Evolutionary conservation across 2,329 filamentous ascomycete species (phyloP).

Genomic region (Fusarium sororula): DNA sequence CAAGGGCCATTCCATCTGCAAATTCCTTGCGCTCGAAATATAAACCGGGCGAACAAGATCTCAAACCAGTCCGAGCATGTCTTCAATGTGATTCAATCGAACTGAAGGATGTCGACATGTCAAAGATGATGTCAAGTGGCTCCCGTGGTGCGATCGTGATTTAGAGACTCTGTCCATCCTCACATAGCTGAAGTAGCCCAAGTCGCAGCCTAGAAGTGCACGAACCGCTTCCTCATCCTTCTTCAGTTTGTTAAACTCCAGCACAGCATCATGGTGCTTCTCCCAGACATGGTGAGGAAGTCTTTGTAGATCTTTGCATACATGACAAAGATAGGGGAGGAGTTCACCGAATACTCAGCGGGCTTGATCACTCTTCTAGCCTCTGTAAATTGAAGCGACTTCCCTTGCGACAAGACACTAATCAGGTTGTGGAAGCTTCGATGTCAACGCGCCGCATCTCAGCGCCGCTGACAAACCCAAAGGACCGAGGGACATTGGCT

Average conservation of each 20-base stretch:
- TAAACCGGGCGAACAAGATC: neutral
- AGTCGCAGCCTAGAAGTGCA: neutral
- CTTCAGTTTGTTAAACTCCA: neutral
- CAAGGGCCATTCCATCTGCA: neutral
- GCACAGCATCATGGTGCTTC: neutral
- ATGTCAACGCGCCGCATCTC: neutral
- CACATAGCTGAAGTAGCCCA: neutral
- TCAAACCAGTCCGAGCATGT: accelerated
- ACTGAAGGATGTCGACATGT: neutral
- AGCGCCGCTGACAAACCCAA: neutral
- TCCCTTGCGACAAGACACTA: neutral
- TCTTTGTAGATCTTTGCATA: neutral
- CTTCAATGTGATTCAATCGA: neutral
- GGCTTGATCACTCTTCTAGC: neutral
- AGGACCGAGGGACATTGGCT: accelerated
- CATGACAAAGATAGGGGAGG: neutral
- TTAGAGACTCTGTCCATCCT: neutral
- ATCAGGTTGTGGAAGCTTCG: neutral
- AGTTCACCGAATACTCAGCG: neutral
- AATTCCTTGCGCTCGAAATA: neutral
- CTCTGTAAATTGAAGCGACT: no score
- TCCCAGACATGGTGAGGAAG: neutral
- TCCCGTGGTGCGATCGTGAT: neutral
- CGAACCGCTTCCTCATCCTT: neutral
- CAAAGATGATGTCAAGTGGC: neutral